Evolutionary conservation across 2,329 filamentous ascomycete species (phyloP).

Genomic region (Pseudogymnoascus sp.): DNA sequence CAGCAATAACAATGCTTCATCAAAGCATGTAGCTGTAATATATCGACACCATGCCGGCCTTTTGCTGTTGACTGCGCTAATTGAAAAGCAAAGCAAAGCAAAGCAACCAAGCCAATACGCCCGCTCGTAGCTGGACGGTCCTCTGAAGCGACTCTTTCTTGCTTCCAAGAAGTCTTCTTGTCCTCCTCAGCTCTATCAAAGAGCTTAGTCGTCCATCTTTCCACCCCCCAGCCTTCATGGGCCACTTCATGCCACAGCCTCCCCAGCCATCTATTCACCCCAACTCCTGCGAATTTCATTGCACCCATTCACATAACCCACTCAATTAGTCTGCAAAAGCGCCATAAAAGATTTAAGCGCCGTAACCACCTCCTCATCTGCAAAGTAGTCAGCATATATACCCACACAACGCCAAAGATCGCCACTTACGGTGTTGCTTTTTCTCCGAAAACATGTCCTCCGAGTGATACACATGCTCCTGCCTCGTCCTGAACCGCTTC

Average conservation of each 20-base stretch:
- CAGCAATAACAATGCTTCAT: neutral
- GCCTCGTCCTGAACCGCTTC: conserved; percentile 78
- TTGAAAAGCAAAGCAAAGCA: neutral
- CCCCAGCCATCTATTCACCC: neutral
- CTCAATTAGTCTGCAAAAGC: conserved; percentile 31
- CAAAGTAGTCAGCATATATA: conserved; percentile 16
- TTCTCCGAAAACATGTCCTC: conserved; percentile 65
- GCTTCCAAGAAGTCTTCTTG: neutral
- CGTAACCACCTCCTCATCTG: conserved; percentile 48
- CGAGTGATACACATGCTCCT: conserved; percentile 63
- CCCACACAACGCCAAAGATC: neutral
- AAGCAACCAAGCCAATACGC: neutral
- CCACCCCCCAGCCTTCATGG: neutral
- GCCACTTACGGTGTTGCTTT: conserved; percentile 66
- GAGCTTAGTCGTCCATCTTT: neutral
- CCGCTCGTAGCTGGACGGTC: neutral
- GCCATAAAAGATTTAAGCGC: conserved; percentile 55
- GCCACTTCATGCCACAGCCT: neutral
- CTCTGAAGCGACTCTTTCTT: neutral
- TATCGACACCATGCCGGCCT: neutral
- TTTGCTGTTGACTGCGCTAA: neutral
- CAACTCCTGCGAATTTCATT: neutral
- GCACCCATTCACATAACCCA: neutral
- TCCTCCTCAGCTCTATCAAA: neutral
- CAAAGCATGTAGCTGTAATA: neutral